Base-by-base conservation (phyloP, 192 early-diverging fungal genomes). In the Glomus cerebriforme region DNA sequence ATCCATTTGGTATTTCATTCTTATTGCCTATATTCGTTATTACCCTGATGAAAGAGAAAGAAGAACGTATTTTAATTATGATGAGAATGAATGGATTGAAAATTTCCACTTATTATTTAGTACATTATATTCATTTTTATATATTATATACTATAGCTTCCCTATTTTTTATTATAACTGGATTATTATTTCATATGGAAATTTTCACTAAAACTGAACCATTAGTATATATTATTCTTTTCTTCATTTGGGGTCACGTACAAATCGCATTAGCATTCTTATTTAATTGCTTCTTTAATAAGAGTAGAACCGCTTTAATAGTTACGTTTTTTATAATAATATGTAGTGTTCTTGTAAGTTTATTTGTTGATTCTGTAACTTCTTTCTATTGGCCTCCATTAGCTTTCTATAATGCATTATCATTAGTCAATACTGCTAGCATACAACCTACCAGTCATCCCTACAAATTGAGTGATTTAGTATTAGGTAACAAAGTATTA, bases 11-110 rank as follows among this genome's bases (percentile, higher is more conserved):
- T 7, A 85, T 94, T 7, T 87, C 85, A 2, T 94, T 94, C 82
- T 65, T 94, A 80, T 76, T 94, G 1, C 92, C 92, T 7, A 91
- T 92, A 27, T 94, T 94, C 81, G 88, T 89, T 0, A 88, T 93
- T 43, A 89, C 79, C n/a, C 77, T 94, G 34, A 90, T 93, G 59
- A 83, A 88, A 74, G 92, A 94, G 79, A 93, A 94, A 84, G 92
- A 94, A 66, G 88, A 88, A 19, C 78, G 90, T 32, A 89, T 92
- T 69, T 77, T 91, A 22, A 85, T 88, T 10, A 93, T 93, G 92
- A 93, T 93, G 92, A 79, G 81, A 74, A 92, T 93, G 90, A 93
- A 92, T 76, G 91, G 91, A 26, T 76, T 92, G 80, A 91, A 89
- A 63, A 77, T 81, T 29, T 81, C 82, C 70, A 81, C 85, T 9